Percentiles rank a stretch among this genome's conserved stretches.
Conservation (phyloP, 2,329 filamentous ascomycete genomes). For the Elsinoe perseae region DNA sequence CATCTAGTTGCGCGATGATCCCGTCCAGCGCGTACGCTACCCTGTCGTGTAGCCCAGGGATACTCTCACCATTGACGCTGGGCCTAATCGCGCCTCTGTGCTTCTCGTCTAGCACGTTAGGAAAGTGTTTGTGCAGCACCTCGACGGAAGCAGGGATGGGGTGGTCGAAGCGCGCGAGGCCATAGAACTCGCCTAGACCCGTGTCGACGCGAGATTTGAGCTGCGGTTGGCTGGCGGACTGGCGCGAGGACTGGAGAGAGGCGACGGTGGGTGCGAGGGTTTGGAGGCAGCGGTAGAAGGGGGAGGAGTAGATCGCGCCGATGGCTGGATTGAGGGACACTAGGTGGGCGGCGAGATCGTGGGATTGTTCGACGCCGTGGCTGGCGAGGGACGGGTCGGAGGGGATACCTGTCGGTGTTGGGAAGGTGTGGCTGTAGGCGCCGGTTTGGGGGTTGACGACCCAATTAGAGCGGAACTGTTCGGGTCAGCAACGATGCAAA, state of each 20-base stretch:
- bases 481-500: neutral
- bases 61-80: slow-evolving; percentile 66
- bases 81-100: slow-evolving; percentile 55
- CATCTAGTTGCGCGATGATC: slow-evolving; percentile 66
- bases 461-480: slow-evolving; percentile 84
- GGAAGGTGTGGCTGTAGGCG: slow-evolving; percentile 63
- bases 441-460: slow-evolving; percentile 74
- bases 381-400: slow-evolving; percentile 81
- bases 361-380: slow-evolving; percentile 76
- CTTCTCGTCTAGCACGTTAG: slow-evolving; percentile 46
- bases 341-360: slow-evolving; percentile 64
- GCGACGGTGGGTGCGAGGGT: slow-evolving; percentile 65
- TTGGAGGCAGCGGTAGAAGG: slow-evolving; percentile 82
- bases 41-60: slow-evolving; percentile 71
- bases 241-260: slow-evolving; percentile 33
- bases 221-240: slow-evolving; percentile 24
- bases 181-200: slow-evolving; percentile 75
- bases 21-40: slow-evolving; percentile 60
- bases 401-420: slow-evolving; percentile 77
- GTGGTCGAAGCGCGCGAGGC: slow-evolving; percentile 75
- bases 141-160: slow-evolving; percentile 63
- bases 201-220: slow-evolving; percentile 32
- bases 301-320: slow-evolving; percentile 71
- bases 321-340: slow-evolving; percentile 56
- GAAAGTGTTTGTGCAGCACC: slow-evolving; percentile 61